Conservation (phyloP, 148 eudicot genomes). For the Salicornia ramosissima region DNA sequence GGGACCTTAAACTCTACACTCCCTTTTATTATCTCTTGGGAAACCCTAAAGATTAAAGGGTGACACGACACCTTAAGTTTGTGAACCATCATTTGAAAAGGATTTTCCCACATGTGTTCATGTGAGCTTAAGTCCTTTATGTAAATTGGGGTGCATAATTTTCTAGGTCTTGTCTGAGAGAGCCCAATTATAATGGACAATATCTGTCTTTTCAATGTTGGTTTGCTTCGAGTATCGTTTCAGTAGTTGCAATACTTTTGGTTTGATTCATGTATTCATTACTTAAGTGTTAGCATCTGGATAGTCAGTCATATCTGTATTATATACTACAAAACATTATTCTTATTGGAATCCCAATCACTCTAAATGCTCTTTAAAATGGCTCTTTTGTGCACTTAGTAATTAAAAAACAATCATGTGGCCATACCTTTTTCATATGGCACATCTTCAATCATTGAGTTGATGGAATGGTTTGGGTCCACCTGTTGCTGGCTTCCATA, state of each 20-base stretch:
- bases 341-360: slow-evolving; percentile 16
- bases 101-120: not conserved
- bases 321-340: slow-evolving; percentile 1
- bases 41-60: slow-evolving; percentile 20
- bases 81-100: slow-evolving; percentile 19
- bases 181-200: slow-evolving; percentile 20
- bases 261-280: slow-evolving; percentile 8
- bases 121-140: slow-evolving; percentile 15
- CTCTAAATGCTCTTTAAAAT: not conserved
- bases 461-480: slow-evolving; percentile 22
- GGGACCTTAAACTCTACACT: slow-evolving; percentile 14
- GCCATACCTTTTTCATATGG: slow-evolving; percentile 18
- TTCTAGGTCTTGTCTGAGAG: slow-evolving; percentile 22
- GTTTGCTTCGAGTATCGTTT: slow-evolving; percentile 6
- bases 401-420: slow-evolving; percentile 17
- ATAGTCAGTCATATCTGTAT: not conserved
- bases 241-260: not conserved
- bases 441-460: slow-evolving; percentile 21
- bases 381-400: not conserved
- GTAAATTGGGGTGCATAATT: not conserved
- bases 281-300: slow-evolving; percentile 14
- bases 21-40: slow-evolving; percentile 22
- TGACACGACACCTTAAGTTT: slow-evolving; percentile 27
- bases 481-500: slow-evolving; percentile 19
- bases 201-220: slow-evolving; percentile 18